These are phyloP conservation scores for Yamadazyma blattariae DNA, from an alignment of 1,139 yeast genomes.

Conservation along the genomic window DNA sequence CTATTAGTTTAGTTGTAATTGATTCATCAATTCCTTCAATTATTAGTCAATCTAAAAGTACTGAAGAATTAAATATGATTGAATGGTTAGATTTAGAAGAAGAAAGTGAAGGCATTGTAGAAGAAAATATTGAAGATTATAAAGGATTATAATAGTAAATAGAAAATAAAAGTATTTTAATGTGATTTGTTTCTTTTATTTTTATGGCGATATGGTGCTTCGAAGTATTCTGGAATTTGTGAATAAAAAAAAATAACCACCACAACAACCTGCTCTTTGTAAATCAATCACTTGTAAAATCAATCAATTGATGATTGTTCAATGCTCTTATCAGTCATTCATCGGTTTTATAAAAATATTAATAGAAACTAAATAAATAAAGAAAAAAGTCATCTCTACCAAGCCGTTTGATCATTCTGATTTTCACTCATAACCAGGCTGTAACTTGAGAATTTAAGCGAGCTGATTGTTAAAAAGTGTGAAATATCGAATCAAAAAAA, in stretches of 20 bases:
- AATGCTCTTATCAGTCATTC: too few relatives aligned
- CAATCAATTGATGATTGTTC: too few relatives aligned
- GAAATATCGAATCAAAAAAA: too few relatives aligned
- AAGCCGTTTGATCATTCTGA: too few relatives aligned
- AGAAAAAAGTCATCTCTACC: too few relatives aligned
- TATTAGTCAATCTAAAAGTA: conserved; percentile 24
- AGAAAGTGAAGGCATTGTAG: conserved; percentile 51
- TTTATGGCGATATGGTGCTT: too few relatives aligned
- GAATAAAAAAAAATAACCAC: neutral
- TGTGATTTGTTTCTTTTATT: too few relatives aligned
- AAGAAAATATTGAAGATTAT: conserved; percentile 21
- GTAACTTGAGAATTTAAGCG: conserved; percentile 1
- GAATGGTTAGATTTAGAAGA: conserved; percentile 66
- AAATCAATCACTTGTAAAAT: too few relatives aligned
- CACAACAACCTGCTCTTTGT: too few relatives aligned
- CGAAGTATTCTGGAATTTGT: too few relatives aligned
- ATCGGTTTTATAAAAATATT: too few relatives aligned
- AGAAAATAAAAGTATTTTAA: neutral
- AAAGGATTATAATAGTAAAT: neutral
- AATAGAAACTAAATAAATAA: too few relatives aligned
- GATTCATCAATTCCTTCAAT: conserved; percentile 43
- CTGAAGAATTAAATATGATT: conserved; percentile 38
- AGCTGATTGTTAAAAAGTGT: neutral
- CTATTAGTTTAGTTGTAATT: conserved; percentile 68
- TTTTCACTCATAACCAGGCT: conserved; percentile 2